A percentile compares a stretch with the other conserved stretches of the same genome.
These are phyloP conservation scores for Abelmoschus esculentus DNA, from an alignment of 345 rosid genomes.

Conservation along the genomic window DNA sequence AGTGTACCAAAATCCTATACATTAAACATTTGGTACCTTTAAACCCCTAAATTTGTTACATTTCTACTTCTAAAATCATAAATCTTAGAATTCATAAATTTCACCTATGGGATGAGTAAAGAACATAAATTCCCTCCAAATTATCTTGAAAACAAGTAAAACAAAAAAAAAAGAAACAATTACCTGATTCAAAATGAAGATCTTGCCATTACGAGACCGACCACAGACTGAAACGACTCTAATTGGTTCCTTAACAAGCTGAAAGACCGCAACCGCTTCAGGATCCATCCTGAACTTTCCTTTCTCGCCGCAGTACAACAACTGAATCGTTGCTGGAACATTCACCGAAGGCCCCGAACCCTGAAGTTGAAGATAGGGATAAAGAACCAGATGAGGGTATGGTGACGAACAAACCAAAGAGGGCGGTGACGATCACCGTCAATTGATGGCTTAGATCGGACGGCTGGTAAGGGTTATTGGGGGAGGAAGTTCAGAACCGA, in stretches of 20 bases:
- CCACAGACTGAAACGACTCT: constrained; percentile 98
- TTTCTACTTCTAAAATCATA: neutral
- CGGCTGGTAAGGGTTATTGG: too few relatives aligned
- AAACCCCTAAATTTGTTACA: constrained; percentile 9
- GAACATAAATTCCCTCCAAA: neutral
- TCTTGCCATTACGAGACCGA: constrained; percentile 95
- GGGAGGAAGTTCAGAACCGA: too few relatives aligned
- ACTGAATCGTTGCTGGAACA: constrained; percentile 77
- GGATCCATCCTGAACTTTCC: constrained; percentile 98
- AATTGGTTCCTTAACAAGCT: constrained; percentile 87
- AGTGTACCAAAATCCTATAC: neutral
- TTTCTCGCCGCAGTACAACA: constrained; percentile 82
- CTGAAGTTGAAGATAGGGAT: too few relatives aligned
- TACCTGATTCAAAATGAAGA: constrained; percentile 91
- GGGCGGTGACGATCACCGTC: too few relatives aligned
- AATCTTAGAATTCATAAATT: constrained; percentile 19
- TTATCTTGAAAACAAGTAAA: neutral
- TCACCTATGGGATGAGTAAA: neutral
- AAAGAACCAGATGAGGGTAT: too few relatives aligned
- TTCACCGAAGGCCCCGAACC: constrained; percentile 43
- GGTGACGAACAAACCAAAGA: too few relatives aligned
- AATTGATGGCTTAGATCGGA: too few relatives aligned
- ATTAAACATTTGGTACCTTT: neutral
- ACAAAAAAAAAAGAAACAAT: neutral
- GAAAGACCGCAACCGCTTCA: constrained; percentile 88